Conservation (phyloP, 768 basidiomycete species). For the Tubosaeta sp. region DNA sequence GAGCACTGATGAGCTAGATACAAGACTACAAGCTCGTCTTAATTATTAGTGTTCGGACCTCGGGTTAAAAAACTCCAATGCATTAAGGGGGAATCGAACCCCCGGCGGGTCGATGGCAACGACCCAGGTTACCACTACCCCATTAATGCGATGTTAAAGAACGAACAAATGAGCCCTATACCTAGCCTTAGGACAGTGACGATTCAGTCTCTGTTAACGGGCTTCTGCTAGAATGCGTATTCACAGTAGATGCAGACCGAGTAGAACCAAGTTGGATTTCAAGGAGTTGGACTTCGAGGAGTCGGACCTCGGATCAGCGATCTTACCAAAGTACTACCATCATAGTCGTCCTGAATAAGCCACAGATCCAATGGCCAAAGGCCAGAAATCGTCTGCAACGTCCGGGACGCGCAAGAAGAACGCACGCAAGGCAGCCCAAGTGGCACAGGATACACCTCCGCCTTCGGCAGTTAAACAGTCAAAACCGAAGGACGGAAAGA, state of each 20-base stretch:
- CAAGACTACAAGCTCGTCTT: too few species aligned
- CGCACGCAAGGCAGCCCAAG: slow-evolving; percentile 61
- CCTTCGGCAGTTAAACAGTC: slow-evolving; percentile 39
- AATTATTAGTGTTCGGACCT: too few species aligned
- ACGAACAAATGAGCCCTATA: too few species aligned
- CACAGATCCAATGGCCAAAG: slow-evolving; percentile 36
- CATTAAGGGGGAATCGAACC: slow-evolving; percentile 88
- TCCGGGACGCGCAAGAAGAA: slow-evolving; percentile 93
- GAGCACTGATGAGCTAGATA: too few species aligned
- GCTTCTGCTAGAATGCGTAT: too few species aligned
- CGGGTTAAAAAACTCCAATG: slow-evolving; percentile 28
- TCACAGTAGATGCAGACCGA: too few species aligned
- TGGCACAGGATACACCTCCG: slow-evolving; percentile 17
- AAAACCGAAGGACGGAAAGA: slow-evolving; percentile 49
- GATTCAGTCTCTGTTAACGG: too few species aligned
- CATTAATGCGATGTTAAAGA: slow-evolving; percentile 37
- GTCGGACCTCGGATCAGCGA: too few species aligned
- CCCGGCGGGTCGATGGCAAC: slow-evolving; percentile 81
- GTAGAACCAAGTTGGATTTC: too few species aligned
- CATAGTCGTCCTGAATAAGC: neutral
- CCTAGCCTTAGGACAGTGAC: too few species aligned
- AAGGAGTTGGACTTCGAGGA: too few species aligned
- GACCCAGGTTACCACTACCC: slow-evolving; percentile 67
- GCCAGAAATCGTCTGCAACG: slow-evolving; percentile 71
- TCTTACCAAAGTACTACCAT: too few species aligned